These are phyloP conservation scores for Micromonas commoda DNA, from an alignment of 139 green algal species.

Conservation along the genomic window DNA sequence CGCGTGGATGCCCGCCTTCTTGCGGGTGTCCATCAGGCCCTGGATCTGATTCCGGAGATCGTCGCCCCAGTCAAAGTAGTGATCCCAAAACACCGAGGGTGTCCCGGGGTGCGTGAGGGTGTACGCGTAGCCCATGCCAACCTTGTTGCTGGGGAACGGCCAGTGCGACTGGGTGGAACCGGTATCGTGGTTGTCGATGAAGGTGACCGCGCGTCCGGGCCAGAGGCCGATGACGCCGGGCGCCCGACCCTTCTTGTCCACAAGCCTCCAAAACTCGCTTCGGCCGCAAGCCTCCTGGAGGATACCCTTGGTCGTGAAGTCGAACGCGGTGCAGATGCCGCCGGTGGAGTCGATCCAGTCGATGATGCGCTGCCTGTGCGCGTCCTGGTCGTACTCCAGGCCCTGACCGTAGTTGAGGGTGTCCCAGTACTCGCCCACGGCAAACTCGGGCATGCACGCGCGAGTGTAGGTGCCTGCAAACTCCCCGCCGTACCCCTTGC, in stretches of 20 bases:
- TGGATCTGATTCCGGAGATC: conserved; percentile 56
- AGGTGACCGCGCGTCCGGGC: conserved; percentile 50
- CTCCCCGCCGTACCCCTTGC: conserved; percentile 61
- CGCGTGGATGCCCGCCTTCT: conserved; percentile 35
- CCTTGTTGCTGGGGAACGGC: conserved; percentile 51
- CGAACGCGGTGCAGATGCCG: conserved; percentile 40
- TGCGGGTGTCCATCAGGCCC: conserved; percentile 66
- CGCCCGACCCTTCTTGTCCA: conserved; percentile 36
- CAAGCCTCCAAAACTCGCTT: conserved; percentile 36
- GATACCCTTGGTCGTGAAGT: conserved; percentile 59
- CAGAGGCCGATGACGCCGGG: conserved; percentile 53
- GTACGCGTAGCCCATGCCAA: conserved; percentile 81
- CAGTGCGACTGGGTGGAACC: conserved; percentile 50
- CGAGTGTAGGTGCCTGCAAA: conserved; percentile 71
- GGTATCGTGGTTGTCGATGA: conserved; percentile 62
- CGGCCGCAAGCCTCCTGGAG: conserved; percentile 37
- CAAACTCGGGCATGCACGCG: conserved; percentile 43
- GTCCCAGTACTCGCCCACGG: conserved; percentile 68
- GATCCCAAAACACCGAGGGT: conserved; percentile 78
- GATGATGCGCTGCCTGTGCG: conserved; percentile 42
- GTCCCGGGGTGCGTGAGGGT: conserved; percentile 91
- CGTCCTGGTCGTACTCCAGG: conserved; percentile 44
- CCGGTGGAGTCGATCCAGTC: conserved; percentile 45
- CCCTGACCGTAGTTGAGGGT: conserved; percentile 32
- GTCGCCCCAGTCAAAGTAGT: conserved; percentile 61